Evolutionary conservation across 176 grass and related monocot genomes (phyloP).

Genomic region (Carex scoparia): DNA sequence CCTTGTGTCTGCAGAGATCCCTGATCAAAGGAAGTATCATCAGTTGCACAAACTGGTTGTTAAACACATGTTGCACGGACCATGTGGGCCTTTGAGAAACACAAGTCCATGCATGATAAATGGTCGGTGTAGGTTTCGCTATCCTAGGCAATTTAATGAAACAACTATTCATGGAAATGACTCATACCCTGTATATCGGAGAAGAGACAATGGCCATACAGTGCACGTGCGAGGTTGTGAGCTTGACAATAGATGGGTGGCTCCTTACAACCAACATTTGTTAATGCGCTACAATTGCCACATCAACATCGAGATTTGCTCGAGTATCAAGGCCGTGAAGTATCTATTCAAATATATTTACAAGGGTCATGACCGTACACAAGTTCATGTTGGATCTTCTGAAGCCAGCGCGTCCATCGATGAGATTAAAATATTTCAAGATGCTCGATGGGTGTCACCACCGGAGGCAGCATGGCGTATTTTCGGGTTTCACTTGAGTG

Average conservation of each 20-base stretch:
- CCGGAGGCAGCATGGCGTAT: constrained; percentile 15
- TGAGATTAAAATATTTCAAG: constrained; percentile 10
- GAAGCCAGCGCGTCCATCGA: neutral
- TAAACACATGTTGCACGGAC: constrained; percentile 32
- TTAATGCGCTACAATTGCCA: constrained; percentile 25
- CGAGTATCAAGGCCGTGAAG: constrained; percentile 4
- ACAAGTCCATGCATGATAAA: constrained; percentile 9
- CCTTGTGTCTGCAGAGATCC: constrained; percentile 15
- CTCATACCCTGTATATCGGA: neutral
- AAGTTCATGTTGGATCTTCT: neutral
- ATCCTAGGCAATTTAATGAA: neutral
- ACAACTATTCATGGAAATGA: neutral
- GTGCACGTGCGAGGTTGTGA: neutral
- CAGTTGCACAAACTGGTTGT: neutral
- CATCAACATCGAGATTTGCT: constrained; percentile 29
- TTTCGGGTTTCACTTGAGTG: neutral
- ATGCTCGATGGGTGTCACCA: neutral
- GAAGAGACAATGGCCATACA: neutral
- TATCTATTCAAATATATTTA: constrained; percentile 28
- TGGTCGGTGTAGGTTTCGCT: neutral
- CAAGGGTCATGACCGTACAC: neutral
- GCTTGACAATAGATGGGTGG: neutral
- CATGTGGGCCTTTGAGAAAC: constrained; percentile 1
- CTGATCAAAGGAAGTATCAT: neutral
- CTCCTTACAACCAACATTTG: neutral